A percentile compares a stretch with the other conserved stretches of the same genome.
Conservation (phyloP, 306 rosid species). For the Glycyrrhiza uralensis region DNA sequence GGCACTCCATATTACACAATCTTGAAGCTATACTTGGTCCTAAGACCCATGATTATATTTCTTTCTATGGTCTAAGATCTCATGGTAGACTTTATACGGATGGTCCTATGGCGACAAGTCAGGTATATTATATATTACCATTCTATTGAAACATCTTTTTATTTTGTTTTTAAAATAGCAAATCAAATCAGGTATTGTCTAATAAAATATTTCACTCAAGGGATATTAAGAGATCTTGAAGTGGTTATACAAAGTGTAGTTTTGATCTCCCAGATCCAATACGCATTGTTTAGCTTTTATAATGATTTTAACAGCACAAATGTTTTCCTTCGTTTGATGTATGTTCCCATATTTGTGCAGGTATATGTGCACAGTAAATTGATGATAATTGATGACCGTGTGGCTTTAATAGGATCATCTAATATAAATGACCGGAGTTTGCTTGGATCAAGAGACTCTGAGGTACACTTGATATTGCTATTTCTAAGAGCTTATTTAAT, state of each 20-base stretch:
- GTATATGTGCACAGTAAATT: slow-evolving; percentile 94
- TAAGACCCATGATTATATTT: slow-evolving; percentile 78
- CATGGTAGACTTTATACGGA: slow-evolving; percentile 75
- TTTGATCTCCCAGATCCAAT: neutral
- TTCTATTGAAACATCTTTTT: neutral
- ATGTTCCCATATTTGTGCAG: slow-evolving; percentile 36
- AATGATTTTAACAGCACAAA: neutral
- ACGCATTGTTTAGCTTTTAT: neutral
- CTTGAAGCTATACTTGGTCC: slow-evolving; percentile 73
- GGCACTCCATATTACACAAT: slow-evolving; percentile 69
- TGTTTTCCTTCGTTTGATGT: slow-evolving; percentile 21
- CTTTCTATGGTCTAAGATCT: slow-evolving; percentile 90
- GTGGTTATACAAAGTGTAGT: neutral
- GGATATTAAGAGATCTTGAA: neutral
- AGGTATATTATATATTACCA: slow-evolving; percentile 46
- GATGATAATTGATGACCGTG: slow-evolving; percentile 84
- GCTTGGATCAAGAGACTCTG: slow-evolving; percentile 95
- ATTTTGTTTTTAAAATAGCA: neutral
- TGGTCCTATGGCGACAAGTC: slow-evolving; percentile 90
- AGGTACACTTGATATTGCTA: slow-evolving; percentile 48
- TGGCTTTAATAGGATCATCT: slow-evolving; percentile 82
- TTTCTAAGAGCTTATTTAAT: slow-evolving; percentile 8
- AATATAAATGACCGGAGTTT: slow-evolving; percentile 94
- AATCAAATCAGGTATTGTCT: neutral
- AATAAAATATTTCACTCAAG: neutral